Evolutionary conservation across 2,329 filamentous ascomycete species (phyloP).

Genomic region (Furcasterigmium sp.): DNA sequence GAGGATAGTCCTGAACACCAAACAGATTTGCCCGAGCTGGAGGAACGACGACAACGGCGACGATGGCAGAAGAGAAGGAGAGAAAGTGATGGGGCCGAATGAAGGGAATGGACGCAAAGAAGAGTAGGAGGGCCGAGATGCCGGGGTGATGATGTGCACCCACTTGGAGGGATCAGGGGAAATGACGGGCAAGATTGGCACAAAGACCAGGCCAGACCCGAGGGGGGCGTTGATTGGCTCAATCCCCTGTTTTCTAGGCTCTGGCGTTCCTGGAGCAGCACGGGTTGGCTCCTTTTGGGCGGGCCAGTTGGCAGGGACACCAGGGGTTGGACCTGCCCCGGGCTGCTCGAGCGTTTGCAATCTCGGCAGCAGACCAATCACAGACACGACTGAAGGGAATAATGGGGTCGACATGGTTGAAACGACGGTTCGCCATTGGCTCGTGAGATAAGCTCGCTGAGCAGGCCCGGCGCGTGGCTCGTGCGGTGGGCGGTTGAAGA

Average conservation of each 20-base stretch:
- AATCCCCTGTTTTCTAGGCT: too few species aligned
- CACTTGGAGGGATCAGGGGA: conserved; percentile 1
- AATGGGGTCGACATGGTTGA: neutral
- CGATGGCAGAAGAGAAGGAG: conserved; percentile 18
- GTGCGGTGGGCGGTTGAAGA: neutral
- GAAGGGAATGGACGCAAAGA: neutral
- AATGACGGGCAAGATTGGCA: conserved; percentile 2
- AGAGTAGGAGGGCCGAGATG: neutral
- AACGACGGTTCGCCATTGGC: neutral
- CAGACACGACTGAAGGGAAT: neutral
- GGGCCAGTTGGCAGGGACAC: neutral
- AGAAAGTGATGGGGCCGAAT: neutral
- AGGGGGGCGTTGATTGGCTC: neutral
- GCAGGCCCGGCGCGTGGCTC: neutral
- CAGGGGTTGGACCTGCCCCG: too few species aligned
- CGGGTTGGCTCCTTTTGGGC: too few species aligned
- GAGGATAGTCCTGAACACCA: conserved; percentile 21
- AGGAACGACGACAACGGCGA: conserved; percentile 25
- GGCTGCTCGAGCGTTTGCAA: conserved; percentile 2
- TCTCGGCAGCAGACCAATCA: conserved; percentile 1
- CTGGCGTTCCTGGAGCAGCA: neutral
- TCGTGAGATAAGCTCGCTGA: neutral
- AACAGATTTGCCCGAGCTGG: conserved; percentile 17
- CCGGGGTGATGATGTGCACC: neutral
- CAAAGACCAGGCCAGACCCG: neutral